Base-by-base conservation (phyloP, 768 basidiomycete genomes). In the Amanita rubescens region DNA sequence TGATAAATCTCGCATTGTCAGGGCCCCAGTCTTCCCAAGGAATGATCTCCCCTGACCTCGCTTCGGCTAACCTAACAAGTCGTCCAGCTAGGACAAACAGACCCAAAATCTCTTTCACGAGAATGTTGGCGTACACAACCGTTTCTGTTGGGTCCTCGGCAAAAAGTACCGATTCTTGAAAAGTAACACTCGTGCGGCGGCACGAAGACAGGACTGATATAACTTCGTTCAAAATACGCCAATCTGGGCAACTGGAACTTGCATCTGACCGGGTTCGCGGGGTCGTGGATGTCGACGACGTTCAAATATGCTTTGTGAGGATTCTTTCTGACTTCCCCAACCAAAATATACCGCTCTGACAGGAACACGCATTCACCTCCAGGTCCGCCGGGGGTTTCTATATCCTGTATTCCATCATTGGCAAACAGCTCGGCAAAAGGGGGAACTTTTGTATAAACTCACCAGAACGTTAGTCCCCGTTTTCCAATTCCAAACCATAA, bases 401-500 rank as follows among this genome's bases (percentile, higher is more conserved):
- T 19, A 24, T 49, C 47, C 47, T 49, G 34, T n/a, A 17, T 22
- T 15, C 5, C 20, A 15, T 15, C 5, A 39, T 11, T 9, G 22
- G 27, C 20, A 7, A 27, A 12, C 14, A 20, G 42, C 42, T 11
- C n/a, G n/a, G n/a, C n/a, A n/a, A n/a, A n/a, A n/a, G n/a, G n/a
- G n/a, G n/a, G n/a, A n/a, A 19, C 41, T 5, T 42, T 19, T 15
- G 20, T n/a, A n/a, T n/a, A n/a, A 44, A 27, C 49, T 37, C 14
- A 50, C 49, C 1, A 38, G 10, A 17, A 35, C 12, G 14, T 20
- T 37, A 34, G 38, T 7, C 9, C 49, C 49, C 3, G 75, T 80
- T 59, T 77, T 78, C 86, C 85, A 87, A 52, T 87, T 75, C 84
- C 82, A 87, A 20, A 84, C 67, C 7, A 80, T 68, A 37, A 86